phyloP scores from a whole-genome alignment of 2,329 filamentous ascomycete species.

The Penicillium carneum region DNA sequence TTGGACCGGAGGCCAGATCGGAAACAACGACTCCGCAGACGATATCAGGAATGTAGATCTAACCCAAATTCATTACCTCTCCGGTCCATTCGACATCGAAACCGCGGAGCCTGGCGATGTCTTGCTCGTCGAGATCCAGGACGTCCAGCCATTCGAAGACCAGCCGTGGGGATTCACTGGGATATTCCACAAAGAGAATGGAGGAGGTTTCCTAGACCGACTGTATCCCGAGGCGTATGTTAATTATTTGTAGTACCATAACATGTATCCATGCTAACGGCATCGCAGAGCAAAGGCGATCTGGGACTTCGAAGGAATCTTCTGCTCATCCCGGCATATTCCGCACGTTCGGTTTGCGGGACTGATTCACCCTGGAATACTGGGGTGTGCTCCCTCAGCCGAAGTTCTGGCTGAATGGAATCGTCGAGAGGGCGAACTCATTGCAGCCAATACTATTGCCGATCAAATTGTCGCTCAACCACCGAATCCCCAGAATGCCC shows the following conservation, averaged over 20 bases:
- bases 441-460: slow-evolving; percentile 70
- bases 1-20: slow-evolving; percentile 80
- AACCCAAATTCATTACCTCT: slow-evolving; percentile 84
- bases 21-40: slow-evolving; percentile 88
- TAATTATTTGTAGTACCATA: neutral
- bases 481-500: slow-evolving; percentile 73
- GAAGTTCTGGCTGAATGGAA: slow-evolving; percentile 85
- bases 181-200: slow-evolving; percentile 79
- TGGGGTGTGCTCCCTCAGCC: slow-evolving; percentile 84
- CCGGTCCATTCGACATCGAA: slow-evolving; percentile 86
- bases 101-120: slow-evolving; percentile 84
- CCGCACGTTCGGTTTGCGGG: slow-evolving; percentile 87
- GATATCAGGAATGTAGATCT: slow-evolving; percentile 85
- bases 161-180: slow-evolving; percentile 91
- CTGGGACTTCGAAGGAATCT: slow-evolving; percentile 79
- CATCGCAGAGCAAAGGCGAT: slow-evolving; percentile 68
- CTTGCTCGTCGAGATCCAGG: slow-evolving; percentile 86
- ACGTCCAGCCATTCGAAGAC: slow-evolving; percentile 86
- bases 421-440: slow-evolving; percentile 78
- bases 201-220: slow-evolving; percentile 87
- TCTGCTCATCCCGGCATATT: slow-evolving; percentile 85
- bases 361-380: slow-evolving; percentile 88
- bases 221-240: slow-evolving; percentile 80
- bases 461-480: slow-evolving; percentile 77
- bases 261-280: neutral